Percentiles rank a stretch among this genome's conserved stretches.
phyloP scores from a whole-genome alignment of 2,329 filamentous ascomycete species.

The Capronia coronata region DNA sequence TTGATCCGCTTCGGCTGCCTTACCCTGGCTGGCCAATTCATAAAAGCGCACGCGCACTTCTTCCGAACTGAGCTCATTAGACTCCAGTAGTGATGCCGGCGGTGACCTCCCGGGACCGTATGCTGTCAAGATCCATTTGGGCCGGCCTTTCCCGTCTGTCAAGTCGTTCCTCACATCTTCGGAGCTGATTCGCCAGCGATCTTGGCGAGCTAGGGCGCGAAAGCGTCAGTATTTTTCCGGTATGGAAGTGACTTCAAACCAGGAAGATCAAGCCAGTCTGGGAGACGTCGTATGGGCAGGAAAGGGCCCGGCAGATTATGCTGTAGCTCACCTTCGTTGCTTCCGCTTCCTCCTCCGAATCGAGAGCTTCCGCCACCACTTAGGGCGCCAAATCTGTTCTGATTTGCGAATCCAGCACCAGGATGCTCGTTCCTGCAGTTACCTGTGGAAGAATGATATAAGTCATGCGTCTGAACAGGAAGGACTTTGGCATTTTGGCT shows the following conservation, averaged over 20 bases:
- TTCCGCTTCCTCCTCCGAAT: conserved; percentile 8
- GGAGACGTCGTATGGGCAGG: neutral
- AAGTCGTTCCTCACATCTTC: conserved; percentile 62
- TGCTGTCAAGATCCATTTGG: conserved; percentile 77
- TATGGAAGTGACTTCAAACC: neutral
- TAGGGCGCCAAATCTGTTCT: conserved; percentile 22
- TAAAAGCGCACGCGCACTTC: conserved; percentile 73
- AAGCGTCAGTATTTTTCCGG: conserved; percentile 7
- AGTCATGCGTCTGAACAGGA: neutral
- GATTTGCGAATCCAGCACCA: conserved; percentile 32
- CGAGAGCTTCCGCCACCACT: conserved; percentile 21
- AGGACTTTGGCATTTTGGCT: no score
- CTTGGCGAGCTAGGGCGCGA: conserved; percentile 31
- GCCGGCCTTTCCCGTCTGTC: conserved; percentile 54
- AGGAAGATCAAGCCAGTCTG: neutral
- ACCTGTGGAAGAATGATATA: conserved; percentile 37
- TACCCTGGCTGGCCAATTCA: conserved; percentile 54
- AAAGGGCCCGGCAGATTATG: neutral
- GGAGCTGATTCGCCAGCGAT: conserved; percentile 40
- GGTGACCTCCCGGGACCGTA: conserved; percentile 74
- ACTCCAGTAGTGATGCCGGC: conserved; percentile 78
- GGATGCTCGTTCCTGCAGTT: conserved; percentile 57
- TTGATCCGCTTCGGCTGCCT: conserved; percentile 45
- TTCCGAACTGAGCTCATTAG: conserved; percentile 81
- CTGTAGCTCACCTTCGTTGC: conserved; percentile 14